These are phyloP conservation scores for Globisporangium spiculum DNA, from an alignment of 352 stramenopile species.

Conservation along the genomic window DNA sequence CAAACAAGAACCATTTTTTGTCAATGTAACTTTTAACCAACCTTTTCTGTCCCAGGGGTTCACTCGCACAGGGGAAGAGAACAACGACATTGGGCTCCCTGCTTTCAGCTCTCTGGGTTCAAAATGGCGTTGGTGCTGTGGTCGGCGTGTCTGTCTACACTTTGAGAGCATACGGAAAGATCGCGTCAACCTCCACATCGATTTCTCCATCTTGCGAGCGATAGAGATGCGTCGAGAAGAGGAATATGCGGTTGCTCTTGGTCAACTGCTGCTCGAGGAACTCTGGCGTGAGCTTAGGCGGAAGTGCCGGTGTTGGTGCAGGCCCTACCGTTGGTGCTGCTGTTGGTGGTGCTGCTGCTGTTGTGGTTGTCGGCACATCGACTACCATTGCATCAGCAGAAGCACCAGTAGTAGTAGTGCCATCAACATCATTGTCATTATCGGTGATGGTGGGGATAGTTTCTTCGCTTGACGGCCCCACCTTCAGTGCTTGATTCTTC, in stretches of 20 bases:
- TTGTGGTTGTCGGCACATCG: not conserved
- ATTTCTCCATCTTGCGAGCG: slow-evolving; percentile 6
- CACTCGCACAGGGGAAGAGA: not conserved
- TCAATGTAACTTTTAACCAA: slow-evolving; percentile 11
- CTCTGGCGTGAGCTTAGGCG: slow-evolving; percentile 4
- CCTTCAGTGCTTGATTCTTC: not conserved
- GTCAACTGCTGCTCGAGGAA: slow-evolving; percentile 15
- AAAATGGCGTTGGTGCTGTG: not conserved
- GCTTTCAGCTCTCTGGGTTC: no score
- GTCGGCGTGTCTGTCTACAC: not conserved
- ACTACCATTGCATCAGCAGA: not conserved
- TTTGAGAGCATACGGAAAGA: slow-evolving; percentile 10
- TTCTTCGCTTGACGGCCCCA: not conserved
- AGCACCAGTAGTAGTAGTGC: not conserved
- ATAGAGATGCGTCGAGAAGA: slow-evolving; percentile 22
- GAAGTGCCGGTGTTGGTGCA: no score
- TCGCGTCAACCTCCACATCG: slow-evolving; percentile 19
- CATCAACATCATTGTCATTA: no score
- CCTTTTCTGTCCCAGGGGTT: not conserved
- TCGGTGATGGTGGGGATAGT: not conserved
- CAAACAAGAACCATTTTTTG: not conserved
- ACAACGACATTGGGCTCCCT: not conserved
- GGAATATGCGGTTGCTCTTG: slow-evolving; percentile 12
- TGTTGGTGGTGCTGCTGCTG: not conserved
- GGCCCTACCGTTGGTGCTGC: no score